Conservation (phyloP, 345 rosid genomes). For the Rhodamnia argentea region DNA sequence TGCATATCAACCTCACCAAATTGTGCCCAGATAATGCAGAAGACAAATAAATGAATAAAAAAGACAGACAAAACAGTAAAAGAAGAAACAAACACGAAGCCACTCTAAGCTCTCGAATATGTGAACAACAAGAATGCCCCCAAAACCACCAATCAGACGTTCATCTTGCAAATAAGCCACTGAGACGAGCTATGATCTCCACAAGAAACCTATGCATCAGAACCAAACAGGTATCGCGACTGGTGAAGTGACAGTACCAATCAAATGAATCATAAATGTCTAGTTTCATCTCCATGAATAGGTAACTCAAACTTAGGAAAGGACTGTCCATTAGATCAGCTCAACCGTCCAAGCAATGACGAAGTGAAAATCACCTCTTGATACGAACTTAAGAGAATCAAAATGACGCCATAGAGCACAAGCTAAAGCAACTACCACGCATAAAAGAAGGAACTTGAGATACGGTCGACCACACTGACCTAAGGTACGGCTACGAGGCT, state of each 20-base stretch:
- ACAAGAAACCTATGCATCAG: neutral
- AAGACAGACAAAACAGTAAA: neutral
- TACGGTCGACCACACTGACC: neutral
- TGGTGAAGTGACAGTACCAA: neutral
- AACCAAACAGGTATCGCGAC: neutral
- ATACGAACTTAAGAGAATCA: neutral
- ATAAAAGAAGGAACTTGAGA: neutral
- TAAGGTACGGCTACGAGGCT: neutral
- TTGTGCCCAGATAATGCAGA: neutral
- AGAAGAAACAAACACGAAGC: neutral
- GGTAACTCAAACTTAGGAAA: neutral
- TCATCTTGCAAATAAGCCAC: neutral
- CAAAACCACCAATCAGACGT: neutral
- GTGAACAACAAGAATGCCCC: neutral
- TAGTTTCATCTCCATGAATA: rapidly evolving
- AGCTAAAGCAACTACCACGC: neutral
- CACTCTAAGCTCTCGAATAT: neutral
- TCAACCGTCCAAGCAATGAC: neutral
- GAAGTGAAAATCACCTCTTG: neutral
- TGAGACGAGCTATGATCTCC: neutral
- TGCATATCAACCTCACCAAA: neutral
- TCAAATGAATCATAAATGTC: neutral
- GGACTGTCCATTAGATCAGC: neutral
- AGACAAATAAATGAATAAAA: neutral
- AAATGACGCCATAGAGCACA: neutral